phyloP scores from a whole-genome alignment of 768 basidiomycete species.

The Rhodotorula paludigena region DNA sequence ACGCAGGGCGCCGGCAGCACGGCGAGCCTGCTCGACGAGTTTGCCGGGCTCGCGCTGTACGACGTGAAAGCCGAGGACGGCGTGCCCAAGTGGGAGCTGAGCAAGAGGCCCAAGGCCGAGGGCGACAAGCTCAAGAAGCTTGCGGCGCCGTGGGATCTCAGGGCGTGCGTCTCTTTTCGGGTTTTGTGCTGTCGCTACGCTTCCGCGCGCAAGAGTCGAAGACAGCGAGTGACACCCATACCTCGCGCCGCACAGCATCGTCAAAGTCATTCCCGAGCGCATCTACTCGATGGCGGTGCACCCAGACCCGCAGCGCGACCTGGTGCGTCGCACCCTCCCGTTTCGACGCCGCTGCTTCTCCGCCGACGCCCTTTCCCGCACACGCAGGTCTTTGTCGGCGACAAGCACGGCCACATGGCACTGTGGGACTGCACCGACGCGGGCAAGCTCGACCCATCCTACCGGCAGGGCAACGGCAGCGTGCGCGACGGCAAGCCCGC shows the following conservation, averaged over 20 bases:
- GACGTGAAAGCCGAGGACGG: neutral
- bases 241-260: conserved; percentile 3
- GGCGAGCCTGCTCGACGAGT: neutral
- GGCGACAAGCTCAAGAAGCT: neutral
- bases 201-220: too few species aligned
- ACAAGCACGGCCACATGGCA: conserved; percentile 34
- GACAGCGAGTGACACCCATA: too few species aligned
- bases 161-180: conserved; percentile 6
- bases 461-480: too few species aligned
- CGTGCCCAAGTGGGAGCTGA: neutral
- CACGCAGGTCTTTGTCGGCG: conserved; percentile 30
- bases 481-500: conserved; percentile 17
- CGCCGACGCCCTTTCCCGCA: neutral
- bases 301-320: conserved; percentile 45
- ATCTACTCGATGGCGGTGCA: conserved; percentile 49
- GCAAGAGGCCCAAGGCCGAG: neutral
- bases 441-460: conserved; percentile 29
- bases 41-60: neutral
- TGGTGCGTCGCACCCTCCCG: conserved; percentile 38
- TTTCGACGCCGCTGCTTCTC: neutral
- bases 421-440: conserved; percentile 46
- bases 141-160: neutral
- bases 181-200: too few species aligned
- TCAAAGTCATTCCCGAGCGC: conserved; percentile 46
- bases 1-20: neutral